Evolutionary conservation across 768 basidiomycete genomes (phyloP).

Genomic region (Russula griseocarnosa): DNA sequence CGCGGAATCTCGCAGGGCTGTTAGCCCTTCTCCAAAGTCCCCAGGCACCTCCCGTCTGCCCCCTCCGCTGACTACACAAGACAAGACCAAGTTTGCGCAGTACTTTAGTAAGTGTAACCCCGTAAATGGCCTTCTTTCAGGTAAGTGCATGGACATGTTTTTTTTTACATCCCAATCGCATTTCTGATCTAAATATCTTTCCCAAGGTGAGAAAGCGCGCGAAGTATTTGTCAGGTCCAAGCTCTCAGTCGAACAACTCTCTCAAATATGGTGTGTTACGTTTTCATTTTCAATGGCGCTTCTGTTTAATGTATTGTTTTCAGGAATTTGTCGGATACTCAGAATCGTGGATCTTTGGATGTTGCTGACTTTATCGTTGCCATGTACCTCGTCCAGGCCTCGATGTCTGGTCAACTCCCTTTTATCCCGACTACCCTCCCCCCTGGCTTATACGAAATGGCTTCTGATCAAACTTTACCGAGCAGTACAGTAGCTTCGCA

Average conservation of each 20-base stretch:
- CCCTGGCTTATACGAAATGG: slow-evolving; percentile 82
- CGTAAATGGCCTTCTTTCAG: slow-evolving; percentile 69
- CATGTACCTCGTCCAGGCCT: slow-evolving; percentile 94
- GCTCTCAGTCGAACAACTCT: slow-evolving; percentile 78
- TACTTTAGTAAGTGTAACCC: slow-evolving; percentile 74
- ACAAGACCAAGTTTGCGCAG: slow-evolving; percentile 77
- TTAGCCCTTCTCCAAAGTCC: slow-evolving; percentile 51
- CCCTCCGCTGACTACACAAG: slow-evolving; percentile 71
- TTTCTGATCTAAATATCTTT: not conserved
- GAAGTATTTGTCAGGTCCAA: slow-evolving; percentile 90
- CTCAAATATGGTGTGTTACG: slow-evolving; percentile 78
- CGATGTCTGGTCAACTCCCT: slow-evolving; percentile 74
- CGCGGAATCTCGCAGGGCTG: slow-evolving; percentile 54
- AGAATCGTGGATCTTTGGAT: slow-evolving; percentile 85
- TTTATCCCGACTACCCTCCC: slow-evolving; percentile 73
- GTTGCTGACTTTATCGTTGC: slow-evolving; percentile 89
- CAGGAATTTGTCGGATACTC: slow-evolving; percentile 95
- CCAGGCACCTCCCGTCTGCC: slow-evolving; percentile 44
- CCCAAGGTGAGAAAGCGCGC: slow-evolving; percentile 77
- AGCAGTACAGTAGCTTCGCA: slow-evolving; percentile 44
- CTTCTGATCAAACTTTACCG: slow-evolving; percentile 35
- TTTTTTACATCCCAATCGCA: not conserved
- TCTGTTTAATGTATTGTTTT: slow-evolving; percentile 1
- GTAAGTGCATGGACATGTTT: slow-evolving; percentile 41
- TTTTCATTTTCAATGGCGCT: not conserved